A percentile compares a stretch with the other conserved stretches of the same genome.
These are phyloP conservation scores for Eutrema yunnanense DNA, from an alignment of 345 rosid species.

Conservation along the genomic window DNA sequence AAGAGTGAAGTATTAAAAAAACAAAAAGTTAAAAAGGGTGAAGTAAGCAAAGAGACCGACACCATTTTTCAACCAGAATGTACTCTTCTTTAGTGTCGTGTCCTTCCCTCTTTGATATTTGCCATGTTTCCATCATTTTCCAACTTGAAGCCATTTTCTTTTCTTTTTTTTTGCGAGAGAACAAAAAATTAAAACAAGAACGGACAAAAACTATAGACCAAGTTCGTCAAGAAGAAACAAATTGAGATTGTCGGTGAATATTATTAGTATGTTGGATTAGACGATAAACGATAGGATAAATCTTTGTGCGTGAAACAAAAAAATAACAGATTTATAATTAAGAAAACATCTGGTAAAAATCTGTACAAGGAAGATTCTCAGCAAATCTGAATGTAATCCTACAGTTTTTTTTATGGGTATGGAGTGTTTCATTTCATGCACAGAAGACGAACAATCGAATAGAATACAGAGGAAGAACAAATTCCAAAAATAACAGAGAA, in stretches of 20 bases:
- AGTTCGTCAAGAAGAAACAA: not conserved
- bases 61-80: not conserved
- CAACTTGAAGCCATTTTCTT: not conserved
- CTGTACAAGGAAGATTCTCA: slow-evolving; percentile 17
- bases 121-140: no score
- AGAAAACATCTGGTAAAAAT: not conserved
- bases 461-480: slow-evolving; percentile 24
- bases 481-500: slow-evolving; percentile 2
- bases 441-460: slow-evolving; percentile 27
- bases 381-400: slow-evolving; percentile 21
- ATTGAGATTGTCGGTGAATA: slow-evolving; percentile 12
- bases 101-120: slow-evolving; percentile 1
- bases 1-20: slow-evolving; percentile 1
- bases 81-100: slow-evolving; percentile 11
- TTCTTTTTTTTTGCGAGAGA: no score
- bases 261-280: not conserved
- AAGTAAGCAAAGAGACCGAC: slow-evolving; percentile 26
- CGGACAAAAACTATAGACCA: not conserved
- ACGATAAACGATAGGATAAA: not conserved
- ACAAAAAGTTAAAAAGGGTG: not conserved
- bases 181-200: not conserved
- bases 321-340: not conserved
- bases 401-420: not conserved
- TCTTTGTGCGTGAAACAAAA: not conserved
- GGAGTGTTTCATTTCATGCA: slow-evolving; percentile 6